A percentile compares a stretch with the other conserved stretches of the same genome.
Conservation (phyloP, 1,284 basidiomycete species). For the Phylloporus gajari region DNA sequence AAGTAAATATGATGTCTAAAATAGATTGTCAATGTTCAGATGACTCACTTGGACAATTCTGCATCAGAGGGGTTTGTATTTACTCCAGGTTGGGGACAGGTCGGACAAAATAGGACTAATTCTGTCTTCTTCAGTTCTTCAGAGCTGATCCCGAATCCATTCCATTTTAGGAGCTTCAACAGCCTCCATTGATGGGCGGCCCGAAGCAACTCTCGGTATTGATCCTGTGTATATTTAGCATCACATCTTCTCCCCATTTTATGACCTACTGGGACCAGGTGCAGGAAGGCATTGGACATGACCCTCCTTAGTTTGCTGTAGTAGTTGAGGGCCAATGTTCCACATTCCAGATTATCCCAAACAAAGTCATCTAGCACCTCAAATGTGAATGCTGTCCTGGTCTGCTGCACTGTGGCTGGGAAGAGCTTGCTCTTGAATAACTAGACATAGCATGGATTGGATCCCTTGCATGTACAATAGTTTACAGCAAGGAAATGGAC, state of each 20-base stretch:
- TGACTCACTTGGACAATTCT: not conserved
- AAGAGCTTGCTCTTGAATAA: too few relatives aligned
- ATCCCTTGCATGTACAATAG: too few relatives aligned
- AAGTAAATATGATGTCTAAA: too few relatives aligned
- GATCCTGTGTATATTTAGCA: not conserved
- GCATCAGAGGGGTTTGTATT: not conserved
- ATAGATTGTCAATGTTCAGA: too few relatives aligned
- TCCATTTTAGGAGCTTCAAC: not conserved
- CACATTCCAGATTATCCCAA: not conserved
- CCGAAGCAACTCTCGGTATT: not conserved
- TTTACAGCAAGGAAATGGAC: too few relatives aligned
- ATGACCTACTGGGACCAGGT: not conserved
- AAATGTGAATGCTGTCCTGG: not conserved
- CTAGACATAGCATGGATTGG: too few relatives aligned
- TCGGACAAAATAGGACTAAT: not conserved
- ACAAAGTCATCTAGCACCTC: not conserved
- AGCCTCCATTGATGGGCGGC: not conserved
- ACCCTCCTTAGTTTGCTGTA: not conserved
- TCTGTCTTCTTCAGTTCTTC: not conserved
- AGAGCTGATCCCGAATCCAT: not conserved
- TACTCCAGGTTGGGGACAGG: not conserved
- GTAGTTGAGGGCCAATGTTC: not conserved
- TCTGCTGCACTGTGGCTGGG: too few relatives aligned
- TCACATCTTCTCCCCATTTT: not conserved
- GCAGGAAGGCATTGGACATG: not conserved